A percentile compares a stretch with the other conserved stretches of the same genome.
Evolutionary conservation across 257 asterid species (phyloP).

Genomic region (Linderniella brevidens): DNA sequence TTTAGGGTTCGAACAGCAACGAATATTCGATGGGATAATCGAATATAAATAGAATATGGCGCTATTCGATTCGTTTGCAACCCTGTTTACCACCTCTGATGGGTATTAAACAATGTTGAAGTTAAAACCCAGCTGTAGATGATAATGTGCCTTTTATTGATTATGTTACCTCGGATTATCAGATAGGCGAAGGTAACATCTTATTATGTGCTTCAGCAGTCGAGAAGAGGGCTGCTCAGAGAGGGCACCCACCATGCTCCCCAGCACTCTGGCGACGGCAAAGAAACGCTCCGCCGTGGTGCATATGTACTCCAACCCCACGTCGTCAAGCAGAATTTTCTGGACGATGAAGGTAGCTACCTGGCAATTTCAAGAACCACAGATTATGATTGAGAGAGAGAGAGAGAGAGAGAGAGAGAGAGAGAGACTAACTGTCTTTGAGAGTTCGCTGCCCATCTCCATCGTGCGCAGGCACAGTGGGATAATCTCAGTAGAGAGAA

Average conservation of each 20-base stretch:
- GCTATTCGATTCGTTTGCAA: too few relatives aligned
- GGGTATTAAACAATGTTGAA: too few relatives aligned
- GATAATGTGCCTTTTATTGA: too few relatives aligned
- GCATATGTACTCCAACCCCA: conserved; percentile 86
- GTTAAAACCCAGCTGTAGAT: too few relatives aligned
- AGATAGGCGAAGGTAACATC: conserved; percentile 87
- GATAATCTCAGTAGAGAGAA: conserved; percentile 87
- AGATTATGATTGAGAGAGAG: background rate
- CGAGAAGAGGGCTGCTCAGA: conserved; percentile 80
- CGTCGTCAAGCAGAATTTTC: conserved; percentile 88
- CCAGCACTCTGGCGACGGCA: conserved; percentile 85
- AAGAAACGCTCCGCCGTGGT: conserved; percentile 80
- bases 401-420: background rate
- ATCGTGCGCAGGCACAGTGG: conserved; percentile 91
- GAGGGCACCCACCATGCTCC: conserved; percentile 75
- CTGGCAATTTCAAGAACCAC: conserved; percentile 24
- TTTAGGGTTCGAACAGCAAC: too few relatives aligned
- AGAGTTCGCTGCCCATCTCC: conserved; percentile 97
- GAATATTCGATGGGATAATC: too few relatives aligned
- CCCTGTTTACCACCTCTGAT: too few relatives aligned
- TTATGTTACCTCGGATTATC: conserved; percentile 74
- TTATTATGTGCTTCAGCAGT: conserved; percentile 68
- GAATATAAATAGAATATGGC: too few relatives aligned
- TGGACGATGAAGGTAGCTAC: conserved; percentile 94
- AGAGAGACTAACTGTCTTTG: conserved; percentile 62